Evolutionary conservation across 2,329 filamentous ascomycete species (phyloP).

Genomic region (Aureobasidium sp.): DNA sequence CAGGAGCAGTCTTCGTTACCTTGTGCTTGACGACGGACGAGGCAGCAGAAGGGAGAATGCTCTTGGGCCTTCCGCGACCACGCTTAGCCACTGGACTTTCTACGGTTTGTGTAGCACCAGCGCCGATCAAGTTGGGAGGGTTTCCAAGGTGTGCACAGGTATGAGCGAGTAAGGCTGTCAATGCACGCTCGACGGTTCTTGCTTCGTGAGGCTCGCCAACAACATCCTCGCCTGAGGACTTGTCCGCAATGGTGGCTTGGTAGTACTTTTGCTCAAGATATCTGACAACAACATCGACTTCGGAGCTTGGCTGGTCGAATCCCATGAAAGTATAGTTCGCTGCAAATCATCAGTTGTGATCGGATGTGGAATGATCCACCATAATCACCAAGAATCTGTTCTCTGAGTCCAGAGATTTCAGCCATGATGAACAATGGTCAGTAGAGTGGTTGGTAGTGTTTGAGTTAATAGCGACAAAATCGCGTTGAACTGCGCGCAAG

Average conservation of each 20-base stretch:
- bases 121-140: background rate
- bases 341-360: background rate
- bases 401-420: background rate
- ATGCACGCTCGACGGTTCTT: background rate
- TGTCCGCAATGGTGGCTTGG: background rate
- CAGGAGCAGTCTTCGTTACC: background rate
- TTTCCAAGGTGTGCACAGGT: background rate
- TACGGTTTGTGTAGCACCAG: background rate
- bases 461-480: background rate
- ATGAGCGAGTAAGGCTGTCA: background rate
- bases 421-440: background rate
- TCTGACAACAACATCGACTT: slow-evolving; percentile 3
- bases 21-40: background rate
- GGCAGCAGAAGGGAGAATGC: background rate
- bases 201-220: background rate
- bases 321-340: slow-evolving; percentile 1
- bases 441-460: background rate
- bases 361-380: too few relatives aligned
- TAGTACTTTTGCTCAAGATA: background rate
- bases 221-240: background rate
- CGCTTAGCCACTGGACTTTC: background rate
- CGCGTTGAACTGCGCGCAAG: background rate
- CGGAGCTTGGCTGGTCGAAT: background rate
- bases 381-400: slow-evolving; percentile 1
- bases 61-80: background rate